These are phyloP conservation scores for Noccaea bulbosa DNA, from an alignment of 345 rosid species.

Conservation along the genomic window DNA sequence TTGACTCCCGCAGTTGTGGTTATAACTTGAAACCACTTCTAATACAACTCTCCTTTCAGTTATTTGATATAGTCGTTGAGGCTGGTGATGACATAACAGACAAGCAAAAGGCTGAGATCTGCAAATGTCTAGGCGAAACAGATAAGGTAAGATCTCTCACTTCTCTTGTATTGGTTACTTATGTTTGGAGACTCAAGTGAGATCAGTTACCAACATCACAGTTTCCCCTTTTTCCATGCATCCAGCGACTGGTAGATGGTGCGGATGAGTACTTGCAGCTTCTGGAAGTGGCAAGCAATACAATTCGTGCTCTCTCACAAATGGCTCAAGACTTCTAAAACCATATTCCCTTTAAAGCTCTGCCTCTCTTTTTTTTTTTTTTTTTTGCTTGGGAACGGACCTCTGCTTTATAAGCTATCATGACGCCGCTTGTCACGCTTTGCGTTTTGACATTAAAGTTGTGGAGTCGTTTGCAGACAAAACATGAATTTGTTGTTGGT, in stretches of 20 bases:
- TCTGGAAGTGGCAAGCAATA: conserved; percentile 73
- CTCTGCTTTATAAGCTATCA: conserved; percentile 11
- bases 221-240: conserved; percentile 21
- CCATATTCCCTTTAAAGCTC: neutral
- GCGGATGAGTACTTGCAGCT: conserved; percentile 98
- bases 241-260: conserved; percentile 90
- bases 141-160: conserved; percentile 63
- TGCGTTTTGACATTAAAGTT: neutral
- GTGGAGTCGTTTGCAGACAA: conserved; percentile 3
- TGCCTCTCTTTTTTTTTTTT: no score
- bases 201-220: neutral
- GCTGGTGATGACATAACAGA: conserved; percentile 73
- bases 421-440: neutral
- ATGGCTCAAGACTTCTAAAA: conserved; percentile 67
- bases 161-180: neutral
- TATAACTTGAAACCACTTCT: neutral
- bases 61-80: conserved; percentile 67
- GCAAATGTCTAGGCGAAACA: conserved; percentile 72
- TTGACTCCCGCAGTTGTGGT: neutral
- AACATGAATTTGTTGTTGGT: conserved; percentile 11
- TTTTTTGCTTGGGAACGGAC: neutral
- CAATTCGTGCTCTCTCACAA: conserved; percentile 67
- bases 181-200: conserved; percentile 5
- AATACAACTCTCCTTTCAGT: conserved; percentile 49
- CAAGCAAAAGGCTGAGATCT: conserved; percentile 90